phyloP scores from a whole-genome alignment of 2,329 filamentous ascomycete genomes.

The Alternaria incomplexa region DNA sequence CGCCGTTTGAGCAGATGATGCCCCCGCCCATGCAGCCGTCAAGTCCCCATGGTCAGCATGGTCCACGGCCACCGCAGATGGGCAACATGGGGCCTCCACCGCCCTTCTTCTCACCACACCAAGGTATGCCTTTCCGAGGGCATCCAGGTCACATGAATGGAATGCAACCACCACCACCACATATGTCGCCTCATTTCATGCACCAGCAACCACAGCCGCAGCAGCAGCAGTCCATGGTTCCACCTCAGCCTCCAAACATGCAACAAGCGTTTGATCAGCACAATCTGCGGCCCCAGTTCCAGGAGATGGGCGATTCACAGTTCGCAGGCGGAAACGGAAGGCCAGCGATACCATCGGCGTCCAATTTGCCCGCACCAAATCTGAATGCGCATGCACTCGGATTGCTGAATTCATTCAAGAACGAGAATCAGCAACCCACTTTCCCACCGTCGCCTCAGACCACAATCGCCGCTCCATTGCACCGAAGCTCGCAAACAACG shows the following conservation, averaged over 20 bases:
- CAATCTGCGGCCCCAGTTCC: constrained; percentile 5
- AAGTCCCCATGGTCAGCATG: constrained; percentile 61
- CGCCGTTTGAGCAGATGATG: constrained; percentile 62
- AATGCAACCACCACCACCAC: constrained; percentile 29
- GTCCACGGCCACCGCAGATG: constrained; percentile 60
- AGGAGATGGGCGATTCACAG: constrained; percentile 37
- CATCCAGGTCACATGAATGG: constrained; percentile 30
- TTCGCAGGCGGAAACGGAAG: constrained; percentile 46
- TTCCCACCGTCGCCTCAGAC: constrained; percentile 10
- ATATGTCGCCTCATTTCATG: constrained; percentile 30
- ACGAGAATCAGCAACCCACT: constrained; percentile 31
- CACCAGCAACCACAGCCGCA: constrained; percentile 10
- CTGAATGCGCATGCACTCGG: constrained; percentile 64
- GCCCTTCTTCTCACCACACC: constrained; percentile 54
- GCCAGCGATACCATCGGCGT: constrained; percentile 59
- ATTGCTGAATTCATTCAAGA: constrained; percentile 65
- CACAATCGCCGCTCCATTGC: constrained; percentile 15
- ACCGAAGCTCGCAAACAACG: constrained; percentile 27
- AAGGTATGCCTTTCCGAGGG: constrained; percentile 36
- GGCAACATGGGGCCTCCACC: constrained; percentile 57
- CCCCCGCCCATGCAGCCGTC: constrained; percentile 60
- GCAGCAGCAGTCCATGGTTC: constrained; percentile 10
- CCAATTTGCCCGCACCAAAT: constrained; percentile 64
- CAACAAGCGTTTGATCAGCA: constrained; percentile 29
- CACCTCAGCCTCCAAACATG: constrained; percentile 25